Percentiles rank a stretch among this genome's conserved stretches.
These are phyloP conservation scores for Spatholobus suberectus DNA, from an alignment of 306 rosid species.

Conservation along the genomic window DNA sequence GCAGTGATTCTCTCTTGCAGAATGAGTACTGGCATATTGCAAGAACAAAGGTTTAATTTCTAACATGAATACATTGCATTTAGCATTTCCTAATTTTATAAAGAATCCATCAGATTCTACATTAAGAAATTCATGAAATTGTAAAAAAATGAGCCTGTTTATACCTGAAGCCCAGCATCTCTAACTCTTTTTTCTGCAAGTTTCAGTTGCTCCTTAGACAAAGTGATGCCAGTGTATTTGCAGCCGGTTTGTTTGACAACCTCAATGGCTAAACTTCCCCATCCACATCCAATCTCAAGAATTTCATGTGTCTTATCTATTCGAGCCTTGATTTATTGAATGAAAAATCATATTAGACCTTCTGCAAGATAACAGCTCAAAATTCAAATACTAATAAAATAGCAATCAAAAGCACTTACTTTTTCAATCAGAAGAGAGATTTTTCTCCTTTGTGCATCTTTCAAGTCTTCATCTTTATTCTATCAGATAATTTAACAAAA, in stretches of 20 bases:
- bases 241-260: conserved; percentile 81
- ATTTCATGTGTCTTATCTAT: conserved; percentile 73
- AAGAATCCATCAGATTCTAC: neutral
- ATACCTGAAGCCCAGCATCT: conserved; percentile 85
- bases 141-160: neutral
- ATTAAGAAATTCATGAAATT: neutral
- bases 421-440: conserved; percentile 71
- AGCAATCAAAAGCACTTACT: conserved; percentile 38
- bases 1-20: neutral
- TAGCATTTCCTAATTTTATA: neutral
- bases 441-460: conserved; percentile 79
- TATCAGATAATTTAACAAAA: conserved; percentile 35
- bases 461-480: conserved; percentile 77
- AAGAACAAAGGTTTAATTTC: neutral
- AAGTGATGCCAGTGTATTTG: conserved; percentile 87
- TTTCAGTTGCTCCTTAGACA: conserved; percentile 80
- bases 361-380: neutral
- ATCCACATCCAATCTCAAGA: conserved; percentile 89
- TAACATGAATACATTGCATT: neutral
- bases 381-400: neutral
- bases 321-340: conserved; percentile 57
- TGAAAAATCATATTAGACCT: neutral
- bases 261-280: conserved; percentile 95
- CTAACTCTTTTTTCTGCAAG: conserved; percentile 68
- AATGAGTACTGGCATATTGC: neutral